Evolutionary conservation across 2,329 filamentous ascomycete species (phyloP), one percentile per base, ranked within the genome.

Genomic region (Pseudocercospora fijiensis): DNA sequence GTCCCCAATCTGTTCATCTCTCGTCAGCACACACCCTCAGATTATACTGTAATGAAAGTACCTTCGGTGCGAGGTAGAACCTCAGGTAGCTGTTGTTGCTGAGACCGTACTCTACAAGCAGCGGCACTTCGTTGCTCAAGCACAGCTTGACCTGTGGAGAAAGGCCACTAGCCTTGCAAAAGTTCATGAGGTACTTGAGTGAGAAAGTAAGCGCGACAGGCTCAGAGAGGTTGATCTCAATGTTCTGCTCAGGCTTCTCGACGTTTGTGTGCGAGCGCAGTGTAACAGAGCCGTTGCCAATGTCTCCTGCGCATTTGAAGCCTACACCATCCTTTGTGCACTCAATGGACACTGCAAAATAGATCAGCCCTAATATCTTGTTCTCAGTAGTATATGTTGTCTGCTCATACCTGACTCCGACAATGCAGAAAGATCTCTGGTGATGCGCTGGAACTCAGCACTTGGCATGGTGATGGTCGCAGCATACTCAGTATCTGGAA

Each of bases 51-150:
- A 26, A 24, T 49, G 8, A 13, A 13, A 6, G 2, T 53, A 95
- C 95, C 92, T 99, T 99, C 70, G 95, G 95, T 69, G 95, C 95
- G 73, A 99, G 87, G 81, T 98, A 99, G 86, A 98, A 99, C 75
- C 94, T 88, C 80, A 99, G 81, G 79, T 95, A 95, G 79, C 91
- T 95, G 82, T 87, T 92, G 69, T 90, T 90, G 60, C 84, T 84
- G 66, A 97, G 81, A 61, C 82, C 83, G 80, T 98, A 99, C 83
- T 99, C 95, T 51, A 99, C 95, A 72, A 98, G 84, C 70, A 99
- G 87, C 27, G 95, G 95, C 58, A 99, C 94, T 81, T 99, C 95
- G 79, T 92, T 93, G 59, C 94, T 98, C 71, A 99, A 85, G 81
- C 90, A 96, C 72, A 99, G 88, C 82, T 90, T 95, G 79, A 99